A percentile compares a stretch with the other conserved stretches of the same genome.
phyloP scores from a whole-genome alignment of 148 eudicot species.

The Pouteria glomerata region DNA sequence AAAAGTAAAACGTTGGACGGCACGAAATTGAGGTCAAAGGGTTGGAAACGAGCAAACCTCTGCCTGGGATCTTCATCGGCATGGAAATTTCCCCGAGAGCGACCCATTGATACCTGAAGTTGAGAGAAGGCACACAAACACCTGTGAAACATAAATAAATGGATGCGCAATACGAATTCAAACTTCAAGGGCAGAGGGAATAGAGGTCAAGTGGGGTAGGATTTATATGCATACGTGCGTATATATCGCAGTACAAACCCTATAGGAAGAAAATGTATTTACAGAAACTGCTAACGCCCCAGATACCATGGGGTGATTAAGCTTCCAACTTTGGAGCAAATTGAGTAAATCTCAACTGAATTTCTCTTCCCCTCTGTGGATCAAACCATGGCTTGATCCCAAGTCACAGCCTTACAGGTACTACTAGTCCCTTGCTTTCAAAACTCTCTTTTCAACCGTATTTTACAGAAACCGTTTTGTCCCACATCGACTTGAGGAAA shows the following conservation, averaged over 20 bases:
- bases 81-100: conserved; percentile 45
- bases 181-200: background rate
- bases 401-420: too few relatives aligned
- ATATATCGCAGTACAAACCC: background rate
- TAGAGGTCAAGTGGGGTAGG: background rate
- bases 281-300: background rate
- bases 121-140: conserved; percentile 2
- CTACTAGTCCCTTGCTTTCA: too few relatives aligned
- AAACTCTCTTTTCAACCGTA: too few relatives aligned
- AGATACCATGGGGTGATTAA: too few relatives aligned
- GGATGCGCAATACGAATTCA: background rate
- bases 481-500: too few relatives aligned
- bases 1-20: background rate
- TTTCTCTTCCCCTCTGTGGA: too few relatives aligned
- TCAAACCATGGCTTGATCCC: too few relatives aligned
- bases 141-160: background rate
- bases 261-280: conserved; percentile 1
- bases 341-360: too few relatives aligned
- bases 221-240: background rate
- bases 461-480: too few relatives aligned
- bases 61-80: conserved; percentile 50
- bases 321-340: too few relatives aligned
- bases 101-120: conserved; percentile 29
- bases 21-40: background rate
- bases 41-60: conserved; percentile 19